Evolutionary conservation across 2,329 filamentous ascomycete species (phyloP), one percentile per base, ranked within the genome.

Genomic region (Rhytidhysteron rufulum): DNA sequence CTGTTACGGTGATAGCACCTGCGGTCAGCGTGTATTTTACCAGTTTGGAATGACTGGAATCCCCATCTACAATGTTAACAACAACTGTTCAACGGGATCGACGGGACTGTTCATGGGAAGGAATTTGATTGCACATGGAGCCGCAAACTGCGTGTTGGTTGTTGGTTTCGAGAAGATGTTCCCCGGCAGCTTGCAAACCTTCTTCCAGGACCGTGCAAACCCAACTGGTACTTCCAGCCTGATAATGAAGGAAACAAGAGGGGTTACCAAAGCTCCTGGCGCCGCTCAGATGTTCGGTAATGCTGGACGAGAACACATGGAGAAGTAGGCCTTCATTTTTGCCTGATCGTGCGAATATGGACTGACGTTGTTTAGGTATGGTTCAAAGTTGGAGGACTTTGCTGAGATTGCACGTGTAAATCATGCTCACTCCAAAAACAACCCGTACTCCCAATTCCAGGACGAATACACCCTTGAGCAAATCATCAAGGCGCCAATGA

Each of bases 161-260:
- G 81, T 97, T 16, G 93, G 91, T 4, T 97, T 97, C 57, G 93
- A 97, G 76, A 96, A 96, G 80, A 97, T 97, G 91, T 90, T 85
- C 70, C 84, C 86, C 0, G 91, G 91, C n/a, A 87, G 82, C 53
- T 73, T 97, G 50, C 83, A 90, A 71, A 79, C 73, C 41, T 84
- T 86, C 71, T 97, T 87, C 72, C 83, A 90, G 53, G 91, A 97
- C 63, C 78, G 91, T 19, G 79, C 83, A 52, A 90, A 85, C 60
- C 90, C 91, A 3, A 85, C 80, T 0, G 84, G 81, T 29, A 87
- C 85, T 4, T 79, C 83, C 0, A 73, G 73, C 34, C 73, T 78
- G 63, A 89, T 95, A 79, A 91, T 95, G 87, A 80, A 78, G 41
- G 81, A 81, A 57, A 95, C 89, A 1, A 73, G 88, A 37, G 90